Evolutionary conservation across 2,329 filamentous ascomycete species (phyloP).

Genomic region (Alternaria ethzedia): DNA sequence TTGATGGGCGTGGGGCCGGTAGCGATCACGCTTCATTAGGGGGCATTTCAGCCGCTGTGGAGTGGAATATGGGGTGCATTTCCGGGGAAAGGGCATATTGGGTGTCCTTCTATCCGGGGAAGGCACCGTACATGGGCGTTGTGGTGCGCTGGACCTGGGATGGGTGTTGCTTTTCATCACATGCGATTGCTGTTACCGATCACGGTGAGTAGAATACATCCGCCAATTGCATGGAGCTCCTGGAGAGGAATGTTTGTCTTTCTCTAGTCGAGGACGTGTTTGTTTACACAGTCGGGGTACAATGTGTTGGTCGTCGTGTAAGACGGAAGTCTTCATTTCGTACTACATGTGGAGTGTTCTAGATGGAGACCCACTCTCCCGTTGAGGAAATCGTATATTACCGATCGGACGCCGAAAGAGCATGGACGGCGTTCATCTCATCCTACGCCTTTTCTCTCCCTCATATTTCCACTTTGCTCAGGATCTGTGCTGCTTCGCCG

Average conservation of each 20-base stretch:
- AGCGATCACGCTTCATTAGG: not conserved
- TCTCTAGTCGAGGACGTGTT: too few species aligned
- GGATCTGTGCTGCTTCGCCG: not conserved
- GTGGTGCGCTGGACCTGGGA: not conserved
- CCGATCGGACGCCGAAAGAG: not conserved
- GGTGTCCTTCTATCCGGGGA: not conserved
- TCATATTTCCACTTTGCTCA: not conserved
- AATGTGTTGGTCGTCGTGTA: not conserved
- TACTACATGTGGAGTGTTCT: not conserved
- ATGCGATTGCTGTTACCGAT: not conserved
- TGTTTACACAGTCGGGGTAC: too few species aligned
- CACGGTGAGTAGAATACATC: not conserved
- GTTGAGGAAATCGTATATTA: too few species aligned
- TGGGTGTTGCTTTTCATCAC: not conserved
- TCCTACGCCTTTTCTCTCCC: not conserved
- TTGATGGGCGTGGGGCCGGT: not conserved
- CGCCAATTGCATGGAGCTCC: not conserved
- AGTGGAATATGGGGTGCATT: not conserved
- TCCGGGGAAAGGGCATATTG: slow-evolving; percentile 2
- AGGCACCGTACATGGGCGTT: not conserved
- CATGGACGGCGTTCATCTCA: not conserved
- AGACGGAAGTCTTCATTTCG: not conserved
- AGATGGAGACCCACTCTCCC: not conserved
- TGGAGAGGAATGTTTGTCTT: not conserved
- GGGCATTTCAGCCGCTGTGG: slow-evolving; percentile 1